Base-by-base conservation (phyloP, 495 filamentous ascomycete species). In the Neurospora sp. region DNA sequence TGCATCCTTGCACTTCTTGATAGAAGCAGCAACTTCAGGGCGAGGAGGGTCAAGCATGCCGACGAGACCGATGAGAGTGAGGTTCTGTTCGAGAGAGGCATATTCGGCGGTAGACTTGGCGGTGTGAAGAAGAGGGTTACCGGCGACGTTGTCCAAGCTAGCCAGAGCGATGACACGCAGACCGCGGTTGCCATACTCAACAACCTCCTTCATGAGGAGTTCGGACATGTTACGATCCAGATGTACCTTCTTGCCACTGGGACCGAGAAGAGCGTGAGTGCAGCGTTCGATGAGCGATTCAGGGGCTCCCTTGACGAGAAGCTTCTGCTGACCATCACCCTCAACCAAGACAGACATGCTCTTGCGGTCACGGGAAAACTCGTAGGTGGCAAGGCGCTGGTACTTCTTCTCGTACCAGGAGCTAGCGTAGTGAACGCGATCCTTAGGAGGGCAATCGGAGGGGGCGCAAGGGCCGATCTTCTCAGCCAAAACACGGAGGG, bases 1-100 rank as follows among this genome's bases (percentile, higher is more conserved):
- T 76, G 96, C 96, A 72, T 92, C 90, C 76, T 90, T 92, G 82
- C 96, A 98, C 81, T 94, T 93, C 78, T 86, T 86, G 78, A 99
- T 97, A 35, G 96, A 93, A 54, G 84, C 88, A 59, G 91, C 87
- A 23, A 98, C 96, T 81, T 99, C 96, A n/a, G 92, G 92, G 69
- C 96, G 94, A 78, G 96, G 96, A 66, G 96, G 96, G 80, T 99
- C 96, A 75, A 98, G 87, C 96, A 99, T 99, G 74, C 92, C 94
- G 75, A 97, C 92, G 69, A 99, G 90, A 73, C 95, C 96, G 75
- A 98, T 85, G 39, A 99, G 85, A 44, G 96, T 99, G 86, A 99
- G 93, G 75, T 92, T 90, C 82, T 94, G 93, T 82, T 99, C 96
- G 44, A 99, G 84, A 74, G 92, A 87, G 70, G 88, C 83, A 77